A percentile compares a stretch with the other conserved stretches of the same genome.
phyloP scores from a whole-genome alignment of 495 filamentous ascomycete genomes.

The Niebla homalea region DNA sequence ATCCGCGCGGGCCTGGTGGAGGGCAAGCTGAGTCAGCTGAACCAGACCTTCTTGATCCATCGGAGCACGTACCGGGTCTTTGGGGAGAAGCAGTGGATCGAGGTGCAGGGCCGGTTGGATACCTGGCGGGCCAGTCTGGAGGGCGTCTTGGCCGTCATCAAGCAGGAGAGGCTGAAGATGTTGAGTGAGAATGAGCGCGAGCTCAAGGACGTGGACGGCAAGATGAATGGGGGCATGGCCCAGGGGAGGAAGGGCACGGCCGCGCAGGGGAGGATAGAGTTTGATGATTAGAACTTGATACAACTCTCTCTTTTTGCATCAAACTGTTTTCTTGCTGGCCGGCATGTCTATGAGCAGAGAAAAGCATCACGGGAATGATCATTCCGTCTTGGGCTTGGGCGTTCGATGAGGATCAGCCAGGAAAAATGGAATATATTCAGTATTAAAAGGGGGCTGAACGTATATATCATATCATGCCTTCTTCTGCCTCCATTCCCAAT shows the following conservation, averaged over 20 bases:
- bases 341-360: not conserved
- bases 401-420: too few species aligned
- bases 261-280: slow-evolving; percentile 12
- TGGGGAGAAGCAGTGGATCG: slow-evolving; percentile 93
- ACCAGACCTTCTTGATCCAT: slow-evolving; percentile 86
- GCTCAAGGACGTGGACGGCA: slow-evolving; percentile 15
- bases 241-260: slow-evolving; percentile 3
- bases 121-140: slow-evolving; percentile 72
- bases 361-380: not conserved
- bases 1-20: slow-evolving; percentile 90
- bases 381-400: too few species aligned
- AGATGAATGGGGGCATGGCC: slow-evolving; percentile 12
- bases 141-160: slow-evolving; percentile 61
- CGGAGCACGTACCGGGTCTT: slow-evolving; percentile 90
- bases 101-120: slow-evolving; percentile 78
- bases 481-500: slow-evolving; percentile 46
- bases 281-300: slow-evolving; percentile 14
- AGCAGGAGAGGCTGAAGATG: slow-evolving; percentile 59
- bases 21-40: slow-evolving; percentile 83
- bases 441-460: not conserved
- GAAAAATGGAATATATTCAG: too few species aligned
- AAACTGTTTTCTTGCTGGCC: not conserved
- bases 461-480: slow-evolving; percentile 1
- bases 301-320: not conserved
- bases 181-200: slow-evolving; percentile 26